Evolutionary conservation across 495 filamentous ascomycete genomes (phyloP).

Genomic region (Friedmanniomyces endolithicus): DNA sequence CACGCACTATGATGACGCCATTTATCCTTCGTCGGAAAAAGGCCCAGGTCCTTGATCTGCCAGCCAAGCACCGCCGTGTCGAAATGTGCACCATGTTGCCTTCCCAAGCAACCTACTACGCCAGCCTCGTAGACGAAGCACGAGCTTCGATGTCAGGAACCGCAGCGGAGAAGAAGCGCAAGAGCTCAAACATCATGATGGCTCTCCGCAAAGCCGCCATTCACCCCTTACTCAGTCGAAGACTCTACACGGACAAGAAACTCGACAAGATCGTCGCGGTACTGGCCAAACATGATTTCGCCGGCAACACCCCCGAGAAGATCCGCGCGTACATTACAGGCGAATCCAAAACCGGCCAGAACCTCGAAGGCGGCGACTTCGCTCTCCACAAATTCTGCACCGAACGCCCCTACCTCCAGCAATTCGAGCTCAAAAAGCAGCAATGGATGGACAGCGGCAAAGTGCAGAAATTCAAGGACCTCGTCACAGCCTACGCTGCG

Average conservation of each 20-base stretch:
- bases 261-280: constrained; percentile 61
- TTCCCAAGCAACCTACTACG: constrained; percentile 60
- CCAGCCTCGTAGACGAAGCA: constrained; percentile 42
- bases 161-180: constrained; percentile 43
- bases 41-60: constrained; percentile 80
- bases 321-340: constrained; percentile 12
- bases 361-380: constrained; percentile 44
- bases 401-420: constrained; percentile 48
- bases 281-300: constrained; percentile 51
- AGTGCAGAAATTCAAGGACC: constrained; percentile 58
- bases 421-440: constrained; percentile 55
- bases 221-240: constrained; percentile 76
- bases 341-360: constrained; percentile 3
- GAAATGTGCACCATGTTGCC: constrained; percentile 66
- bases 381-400: constrained; percentile 70
- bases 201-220: constrained; percentile 84
- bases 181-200: constrained; percentile 66
- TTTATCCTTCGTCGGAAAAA: constrained; percentile 92
- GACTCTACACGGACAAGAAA: constrained; percentile 58
- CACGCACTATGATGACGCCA: constrained; percentile 83
- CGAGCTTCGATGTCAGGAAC: constrained; percentile 38
- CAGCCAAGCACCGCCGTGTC: constrained; percentile 64
- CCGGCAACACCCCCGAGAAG: constrained; percentile 1
- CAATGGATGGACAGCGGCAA: constrained; percentile 95
- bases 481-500: constrained; percentile 57